Conservation (phyloP, 192 early-diverging fungal species). For the Umbelopsis sp. region DNA sequence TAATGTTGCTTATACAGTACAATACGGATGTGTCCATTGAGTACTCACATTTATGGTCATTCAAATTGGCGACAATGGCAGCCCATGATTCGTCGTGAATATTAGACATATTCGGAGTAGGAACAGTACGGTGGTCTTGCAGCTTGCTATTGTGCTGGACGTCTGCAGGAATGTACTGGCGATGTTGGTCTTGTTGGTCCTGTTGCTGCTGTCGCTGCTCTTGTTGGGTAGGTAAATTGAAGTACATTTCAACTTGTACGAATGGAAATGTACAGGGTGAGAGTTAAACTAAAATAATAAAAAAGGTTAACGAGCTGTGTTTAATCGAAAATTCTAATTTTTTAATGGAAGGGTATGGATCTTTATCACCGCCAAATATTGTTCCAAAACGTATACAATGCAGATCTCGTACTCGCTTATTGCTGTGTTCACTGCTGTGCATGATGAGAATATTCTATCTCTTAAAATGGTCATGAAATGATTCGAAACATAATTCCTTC, state of each 20-base stretch:
- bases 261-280: neutral
- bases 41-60: neutral
- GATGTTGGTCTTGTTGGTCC: too few species aligned
- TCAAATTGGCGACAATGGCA: neutral
- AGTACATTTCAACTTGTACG: neutral
- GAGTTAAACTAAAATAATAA: neutral
- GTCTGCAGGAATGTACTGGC: neutral
- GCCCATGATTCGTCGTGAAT: neutral
- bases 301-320: neutral
- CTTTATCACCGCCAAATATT: too few species aligned
- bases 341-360: too few species aligned
- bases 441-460: too few species aligned
- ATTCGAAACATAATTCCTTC: neutral
- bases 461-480: neutral
- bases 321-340: too few species aligned
- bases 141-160: neutral
- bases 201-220: neutral
- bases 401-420: too few species aligned
- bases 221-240: neutral
- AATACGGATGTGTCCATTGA: neutral
- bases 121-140: neutral
- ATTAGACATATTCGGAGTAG: slow-evolving; percentile 17
- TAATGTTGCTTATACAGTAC: neutral
- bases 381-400: too few species aligned
- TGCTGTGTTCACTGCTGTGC: too few species aligned